Percentiles rank a stretch among this genome's conserved stretches.
phyloP scores from a whole-genome alignment of 352 stramenopile species.

The Pythium aristosporum region DNA sequence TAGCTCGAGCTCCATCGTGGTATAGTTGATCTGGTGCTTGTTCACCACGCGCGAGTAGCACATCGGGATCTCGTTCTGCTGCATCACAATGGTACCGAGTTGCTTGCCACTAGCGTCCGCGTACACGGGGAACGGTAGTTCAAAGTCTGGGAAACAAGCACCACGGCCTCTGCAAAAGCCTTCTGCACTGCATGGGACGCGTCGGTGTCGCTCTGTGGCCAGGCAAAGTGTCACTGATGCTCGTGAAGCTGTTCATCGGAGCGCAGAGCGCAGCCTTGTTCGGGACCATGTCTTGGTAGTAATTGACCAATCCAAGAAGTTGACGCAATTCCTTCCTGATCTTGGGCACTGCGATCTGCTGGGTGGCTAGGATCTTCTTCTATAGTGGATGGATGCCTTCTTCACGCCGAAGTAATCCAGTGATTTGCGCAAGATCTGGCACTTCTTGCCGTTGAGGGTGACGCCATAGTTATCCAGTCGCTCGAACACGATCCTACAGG shows the following conservation, averaged over 20 bases:
- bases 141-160: conserved; percentile 6
- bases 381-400: not conserved
- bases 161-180: not conserved
- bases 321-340: conserved; percentile 3
- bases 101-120: conserved; percentile 14
- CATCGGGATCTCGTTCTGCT: conserved; percentile 2
- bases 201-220: not conserved
- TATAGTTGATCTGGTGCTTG: not conserved
- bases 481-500: too few relatives aligned
- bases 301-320: conserved; percentile 14
- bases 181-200: not conserved
- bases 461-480: too few relatives aligned
- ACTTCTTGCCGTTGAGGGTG: too few relatives aligned
- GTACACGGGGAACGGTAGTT: conserved; percentile 12
- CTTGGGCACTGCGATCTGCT: not conserved
- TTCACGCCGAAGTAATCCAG: too few relatives aligned
- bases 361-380: not conserved
- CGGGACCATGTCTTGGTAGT: conserved; percentile 13
- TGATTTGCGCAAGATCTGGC: too few relatives aligned
- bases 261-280: conserved; percentile 11
- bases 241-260: conserved; percentile 5
- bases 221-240: not conserved
- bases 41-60: not conserved
- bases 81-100: conserved; percentile 8
- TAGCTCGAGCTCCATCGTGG: too few relatives aligned